Conservation (phyloP, 331 rosid species). For the Erythrophleum ivorense region DNA sequence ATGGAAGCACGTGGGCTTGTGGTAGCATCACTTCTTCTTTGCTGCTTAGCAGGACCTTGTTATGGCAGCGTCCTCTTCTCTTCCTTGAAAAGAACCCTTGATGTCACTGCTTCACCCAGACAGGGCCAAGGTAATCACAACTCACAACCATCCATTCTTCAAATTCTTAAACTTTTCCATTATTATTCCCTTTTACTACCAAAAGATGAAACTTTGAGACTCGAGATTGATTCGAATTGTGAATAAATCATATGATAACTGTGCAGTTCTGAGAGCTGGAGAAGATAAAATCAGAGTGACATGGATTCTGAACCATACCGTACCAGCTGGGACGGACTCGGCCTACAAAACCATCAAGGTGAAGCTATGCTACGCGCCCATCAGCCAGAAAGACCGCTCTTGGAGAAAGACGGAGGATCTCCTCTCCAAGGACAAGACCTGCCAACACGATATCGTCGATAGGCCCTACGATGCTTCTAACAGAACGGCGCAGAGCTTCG, state of each 20-base stretch:
- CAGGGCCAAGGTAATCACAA: slow-evolving; percentile 53
- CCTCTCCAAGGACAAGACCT: slow-evolving; percentile 79
- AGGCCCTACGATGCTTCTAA: slow-evolving; percentile 61
- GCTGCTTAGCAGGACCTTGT: slow-evolving; percentile 52
- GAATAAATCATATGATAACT: background rate
- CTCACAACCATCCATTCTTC: background rate
- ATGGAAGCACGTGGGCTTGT: slow-evolving; percentile 62
- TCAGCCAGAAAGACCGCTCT: slow-evolving; percentile 80
- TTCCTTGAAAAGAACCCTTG: slow-evolving; percentile 50
- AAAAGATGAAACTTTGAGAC: background rate
- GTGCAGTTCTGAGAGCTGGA: slow-evolving; percentile 76
- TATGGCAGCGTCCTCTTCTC: slow-evolving; percentile 53
- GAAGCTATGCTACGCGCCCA: slow-evolving; percentile 79
- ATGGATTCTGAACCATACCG: slow-evolving; percentile 65
- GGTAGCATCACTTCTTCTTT: slow-evolving; percentile 49
- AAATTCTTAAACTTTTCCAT: background rate
- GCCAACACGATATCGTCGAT: slow-evolving; percentile 57
- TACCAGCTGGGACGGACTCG: slow-evolving; percentile 61
- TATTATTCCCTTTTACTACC: background rate
- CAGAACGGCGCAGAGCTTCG: slow-evolving; percentile 51
- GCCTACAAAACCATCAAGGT: slow-evolving; percentile 66
- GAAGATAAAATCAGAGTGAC: slow-evolving; percentile 62
- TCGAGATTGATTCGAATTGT: background rate
- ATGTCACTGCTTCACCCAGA: slow-evolving; percentile 58
- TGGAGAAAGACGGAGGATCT: slow-evolving; percentile 87